These are phyloP conservation scores for Aspergillus sp. DNA, from an alignment of 2,329 filamentous ascomycete genomes.

Conservation along the genomic window DNA sequence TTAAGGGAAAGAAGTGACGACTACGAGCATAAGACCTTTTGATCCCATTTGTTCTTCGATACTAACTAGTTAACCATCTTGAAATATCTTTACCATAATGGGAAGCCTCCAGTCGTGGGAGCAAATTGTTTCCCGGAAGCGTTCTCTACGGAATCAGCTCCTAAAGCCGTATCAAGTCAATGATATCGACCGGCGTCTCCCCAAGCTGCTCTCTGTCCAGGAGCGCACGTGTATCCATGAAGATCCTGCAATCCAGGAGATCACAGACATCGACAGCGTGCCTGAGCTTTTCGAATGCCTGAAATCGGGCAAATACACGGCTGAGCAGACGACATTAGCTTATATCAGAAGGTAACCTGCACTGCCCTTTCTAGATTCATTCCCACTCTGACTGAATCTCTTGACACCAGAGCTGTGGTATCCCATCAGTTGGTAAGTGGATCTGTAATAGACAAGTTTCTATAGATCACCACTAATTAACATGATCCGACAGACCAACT, in stretches of 20 bases:
- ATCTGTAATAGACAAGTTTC: neutral
- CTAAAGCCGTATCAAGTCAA: constrained; percentile 32
- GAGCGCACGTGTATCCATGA: constrained; percentile 26
- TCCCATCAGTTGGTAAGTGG: constrained; percentile 31
- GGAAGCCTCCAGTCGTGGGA: constrained; percentile 30
- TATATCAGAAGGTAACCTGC: constrained; percentile 38
- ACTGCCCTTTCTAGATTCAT: too few relatives aligned
- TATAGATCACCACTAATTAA: neutral
- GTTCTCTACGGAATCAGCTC: constrained; percentile 26
- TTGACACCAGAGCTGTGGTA: constrained; percentile 26
- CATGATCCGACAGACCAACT: constrained; percentile 34
- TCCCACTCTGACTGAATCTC: too few relatives aligned
- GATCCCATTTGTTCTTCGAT: neutral
- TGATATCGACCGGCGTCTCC: constrained; percentile 28
- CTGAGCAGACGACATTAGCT: constrained; percentile 30
- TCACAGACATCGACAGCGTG: constrained; percentile 37
- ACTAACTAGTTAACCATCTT: neutral
- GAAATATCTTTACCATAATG: constrained; percentile 19
- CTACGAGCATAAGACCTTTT: too few relatives aligned
- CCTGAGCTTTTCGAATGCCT: constrained; percentile 23
- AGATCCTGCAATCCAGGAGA: constrained; percentile 27
- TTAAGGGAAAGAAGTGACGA: too few relatives aligned
- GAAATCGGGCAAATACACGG: constrained; percentile 28
- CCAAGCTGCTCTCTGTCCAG: constrained; percentile 26
- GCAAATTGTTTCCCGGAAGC: constrained; percentile 34